Evolutionary conservation across 2,329 filamentous ascomycete species (phyloP), one percentile per base, ranked within the genome.

Genomic region (Hypoxylon rubiginosum): DNA sequence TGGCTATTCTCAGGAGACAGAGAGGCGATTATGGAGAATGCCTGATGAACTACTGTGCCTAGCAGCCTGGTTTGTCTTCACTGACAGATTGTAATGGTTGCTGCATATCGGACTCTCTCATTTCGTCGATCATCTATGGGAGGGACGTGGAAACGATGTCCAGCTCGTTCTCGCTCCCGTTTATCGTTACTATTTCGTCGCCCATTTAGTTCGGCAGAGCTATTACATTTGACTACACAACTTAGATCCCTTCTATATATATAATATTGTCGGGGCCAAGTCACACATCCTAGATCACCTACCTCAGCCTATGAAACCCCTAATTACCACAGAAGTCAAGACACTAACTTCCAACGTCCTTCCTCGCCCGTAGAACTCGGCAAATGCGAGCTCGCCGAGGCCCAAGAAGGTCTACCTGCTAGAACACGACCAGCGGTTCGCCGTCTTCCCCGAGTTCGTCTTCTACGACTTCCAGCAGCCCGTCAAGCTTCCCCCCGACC

Each of bases 391-490:
- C 10, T 72, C 74, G 2, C 76, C 80, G 8, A 82, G 78, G 57
- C 91, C 91, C 1, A 85, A 84, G 1, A 85, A 85, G 62, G 77
- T 94, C 45, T 83, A 85, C 50, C 83, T 95, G 1, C 83, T 96
- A 11, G 92, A 96, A 77, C 91, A 89, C 75, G 92, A 95, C 76
- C 81, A 86, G 62, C 86, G 92, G 5, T 95, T 95, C 77, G 82
- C 82, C 28, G 85, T 95, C 8, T 93, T 95, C 74, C 84, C 88
- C 4, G 90, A 93, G 69, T 95, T 92, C 74, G 80, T 90, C 34
- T 87, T 85, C 58, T 96, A 95, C 77, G 91, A 96, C 79, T 94
- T 91, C 72, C 82, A 88, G 64, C 80, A 88, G 56, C 91, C 92
- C 0, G 80, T 91, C 30, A 88, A 89, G 71, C 81, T 94, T 15